These are phyloP conservation scores for Akanthomyces muscarius DNA, from an alignment of 2,329 filamentous ascomycete genomes.

Conservation along the genomic window DNA sequence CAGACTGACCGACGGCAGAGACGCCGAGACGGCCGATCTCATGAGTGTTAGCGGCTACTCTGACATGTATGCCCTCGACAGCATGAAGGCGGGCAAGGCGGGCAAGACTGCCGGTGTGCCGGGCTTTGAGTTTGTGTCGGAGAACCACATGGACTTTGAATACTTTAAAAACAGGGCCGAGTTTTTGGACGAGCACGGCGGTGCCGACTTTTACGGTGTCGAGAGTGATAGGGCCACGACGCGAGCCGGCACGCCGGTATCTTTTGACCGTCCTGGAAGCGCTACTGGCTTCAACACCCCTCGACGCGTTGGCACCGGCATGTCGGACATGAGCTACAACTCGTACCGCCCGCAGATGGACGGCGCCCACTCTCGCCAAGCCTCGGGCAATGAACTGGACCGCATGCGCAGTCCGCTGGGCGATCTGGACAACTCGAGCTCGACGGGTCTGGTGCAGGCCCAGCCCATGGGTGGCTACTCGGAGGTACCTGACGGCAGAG, in stretches of 20 bases:
- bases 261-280: constrained; percentile 48
- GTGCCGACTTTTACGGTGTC: constrained; percentile 62
- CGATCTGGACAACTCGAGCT: constrained; percentile 48
- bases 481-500: constrained; percentile 23
- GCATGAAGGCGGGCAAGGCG: constrained; percentile 60
- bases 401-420: constrained; percentile 48
- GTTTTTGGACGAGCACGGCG: constrained; percentile 83
- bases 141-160: constrained; percentile 81
- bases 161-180: constrained; percentile 89
- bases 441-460: constrained; percentile 47
- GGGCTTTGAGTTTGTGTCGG: constrained; percentile 87
- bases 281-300: constrained; percentile 29
- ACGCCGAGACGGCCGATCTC: constrained; percentile 52
- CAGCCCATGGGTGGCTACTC: constrained; percentile 35
- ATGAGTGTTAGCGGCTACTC: constrained; percentile 69
- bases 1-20: constrained; percentile 64
- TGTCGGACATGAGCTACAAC: constrained; percentile 29
- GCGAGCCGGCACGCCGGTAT: constrained; percentile 59
- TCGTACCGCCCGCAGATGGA: constrained; percentile 24
- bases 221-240: constrained; percentile 43
- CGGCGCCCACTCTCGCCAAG: constrained; percentile 4
- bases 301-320: constrained; percentile 8
- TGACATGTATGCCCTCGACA: constrained; percentile 74
- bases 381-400: constrained; percentile 19
- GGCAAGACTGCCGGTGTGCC: constrained; percentile 49